These are phyloP conservation scores for Phytopythium boreale DNA, from an alignment of 352 stramenopile genomes.

Conservation along the genomic window DNA sequence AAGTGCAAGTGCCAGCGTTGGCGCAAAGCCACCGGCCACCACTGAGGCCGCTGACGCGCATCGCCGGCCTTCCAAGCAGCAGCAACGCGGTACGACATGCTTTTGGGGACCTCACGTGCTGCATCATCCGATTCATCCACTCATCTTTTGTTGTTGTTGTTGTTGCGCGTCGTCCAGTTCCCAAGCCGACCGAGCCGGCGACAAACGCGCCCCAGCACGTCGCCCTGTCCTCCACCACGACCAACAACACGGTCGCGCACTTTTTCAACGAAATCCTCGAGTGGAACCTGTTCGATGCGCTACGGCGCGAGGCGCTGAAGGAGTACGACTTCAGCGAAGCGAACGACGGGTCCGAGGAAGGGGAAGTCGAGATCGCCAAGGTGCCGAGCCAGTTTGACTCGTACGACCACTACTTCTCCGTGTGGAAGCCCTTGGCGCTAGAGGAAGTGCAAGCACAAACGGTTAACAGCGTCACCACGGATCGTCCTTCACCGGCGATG, in stretches of 20 bases:
- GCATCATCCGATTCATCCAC: neutral
- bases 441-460: conserved; percentile 89
- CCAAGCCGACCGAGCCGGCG: neutral
- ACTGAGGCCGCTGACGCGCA: conserved; percentile 45
- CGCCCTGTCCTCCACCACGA: conserved; percentile 9
- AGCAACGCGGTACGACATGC: conserved; percentile 32
- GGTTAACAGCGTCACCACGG: conserved; percentile 73
- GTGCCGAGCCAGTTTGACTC: conserved; percentile 84
- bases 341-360: conserved; percentile 76
- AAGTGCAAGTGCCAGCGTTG: neutral
- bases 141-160: neutral
- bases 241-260: conserved; percentile 65
- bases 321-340: conserved; percentile 37
- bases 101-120: neutral
- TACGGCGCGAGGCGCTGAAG: conserved; percentile 57
- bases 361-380: conserved; percentile 60
- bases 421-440: conserved; percentile 84
- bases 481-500: conserved; percentile 44
- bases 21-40: conserved; percentile 4
- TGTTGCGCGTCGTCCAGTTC: conserved; percentile 1
- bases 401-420: conserved; percentile 87
- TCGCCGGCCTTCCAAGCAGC: conserved; percentile 67
- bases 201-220: neutral
- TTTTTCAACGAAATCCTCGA: conserved; percentile 85
- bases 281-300: conserved; percentile 70